phyloP scores from a whole-genome alignment of 306 rosid species.

The Ziziphus jujuba region DNA sequence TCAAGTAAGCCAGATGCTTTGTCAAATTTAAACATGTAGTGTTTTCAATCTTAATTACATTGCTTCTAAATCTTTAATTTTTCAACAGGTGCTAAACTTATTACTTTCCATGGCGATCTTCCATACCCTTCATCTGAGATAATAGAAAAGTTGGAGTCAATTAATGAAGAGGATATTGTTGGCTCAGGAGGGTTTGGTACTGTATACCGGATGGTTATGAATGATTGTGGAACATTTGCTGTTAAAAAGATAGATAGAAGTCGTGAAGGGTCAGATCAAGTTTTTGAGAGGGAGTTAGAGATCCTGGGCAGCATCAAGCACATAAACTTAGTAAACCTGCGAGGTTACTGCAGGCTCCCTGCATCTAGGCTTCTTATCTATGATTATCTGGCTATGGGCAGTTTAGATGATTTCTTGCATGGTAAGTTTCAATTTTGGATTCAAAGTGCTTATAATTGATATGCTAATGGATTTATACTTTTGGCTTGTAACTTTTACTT shows the following conservation, averaged over 20 bases:
- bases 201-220: slow-evolving; percentile 93
- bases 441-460: not conserved
- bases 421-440: slow-evolving; percentile 43
- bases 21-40: not conserved
- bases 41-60: not conserved
- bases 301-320: slow-evolving; percentile 90
- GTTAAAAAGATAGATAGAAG: slow-evolving; percentile 83
- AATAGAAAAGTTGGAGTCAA: slow-evolving; percentile 83
- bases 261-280: slow-evolving; percentile 77
- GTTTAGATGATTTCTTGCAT: slow-evolving; percentile 87
- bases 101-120: slow-evolving; percentile 92
- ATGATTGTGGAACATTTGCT: slow-evolving; percentile 84
- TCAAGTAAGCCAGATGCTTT: slow-evolving; percentile 50
- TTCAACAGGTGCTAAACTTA: slow-evolving; percentile 74
- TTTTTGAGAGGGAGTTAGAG: slow-evolving; percentile 87
- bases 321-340: slow-evolving; percentile 80
- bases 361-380: slow-evolving; percentile 86
- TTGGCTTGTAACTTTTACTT: too few relatives aligned
- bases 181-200: slow-evolving; percentile 96
- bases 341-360: slow-evolving; percentile 96
- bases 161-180: slow-evolving; percentile 69
- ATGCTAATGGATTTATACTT: too few relatives aligned
- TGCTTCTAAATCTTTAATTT: slow-evolving; percentile 8
- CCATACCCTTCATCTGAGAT: slow-evolving; percentile 83
- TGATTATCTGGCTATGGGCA: slow-evolving; percentile 74